Conservation (phyloP, 768 basidiomycete genomes). For the Scleroderma bovista region DNA sequence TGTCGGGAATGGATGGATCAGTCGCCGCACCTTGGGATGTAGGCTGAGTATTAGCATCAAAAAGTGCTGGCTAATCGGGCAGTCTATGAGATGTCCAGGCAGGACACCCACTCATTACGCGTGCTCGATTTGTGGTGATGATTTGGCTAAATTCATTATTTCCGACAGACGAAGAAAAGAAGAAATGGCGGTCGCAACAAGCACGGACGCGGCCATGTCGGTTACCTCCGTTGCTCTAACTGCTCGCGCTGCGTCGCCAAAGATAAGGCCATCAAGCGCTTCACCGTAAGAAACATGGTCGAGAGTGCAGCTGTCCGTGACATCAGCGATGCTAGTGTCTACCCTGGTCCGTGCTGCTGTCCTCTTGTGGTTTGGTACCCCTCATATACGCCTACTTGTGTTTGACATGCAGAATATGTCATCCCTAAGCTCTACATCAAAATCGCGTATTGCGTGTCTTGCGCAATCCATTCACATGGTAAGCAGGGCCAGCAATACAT, state of each 20-base stretch:
- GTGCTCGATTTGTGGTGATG: not conserved
- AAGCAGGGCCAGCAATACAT: constrained; percentile 22
- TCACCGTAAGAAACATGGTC: constrained; percentile 99
- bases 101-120: not conserved
- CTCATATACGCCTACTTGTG: not conserved
- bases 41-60: not conserved
- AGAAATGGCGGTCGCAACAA: constrained; percentile 99
- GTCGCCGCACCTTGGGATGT: constrained; percentile 3
- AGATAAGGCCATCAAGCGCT: constrained; percentile 99
- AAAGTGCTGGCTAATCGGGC: not conserved
- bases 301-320: constrained; percentile 98
- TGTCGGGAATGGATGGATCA: constrained; percentile 6
- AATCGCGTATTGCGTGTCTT: constrained; percentile 97
- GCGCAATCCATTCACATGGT: constrained; percentile 99
- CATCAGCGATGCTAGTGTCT: constrained; percentile 93
- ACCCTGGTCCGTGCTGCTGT: constrained; percentile 54
- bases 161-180: constrained; percentile 91
- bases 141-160: constrained; percentile 7
- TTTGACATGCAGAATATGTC: constrained; percentile 70
- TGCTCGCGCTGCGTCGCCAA: constrained; percentile 97
- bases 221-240: constrained; percentile 96
- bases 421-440: constrained; percentile 98
- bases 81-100: not conserved
- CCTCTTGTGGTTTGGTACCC: not conserved
- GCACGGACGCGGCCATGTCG: constrained; percentile 96